Evolutionary conservation across 202 grass and related monocot genomes (phyloP), one percentile per base, ranked within the genome.

Genomic region (Saccharum hybrid): DNA sequence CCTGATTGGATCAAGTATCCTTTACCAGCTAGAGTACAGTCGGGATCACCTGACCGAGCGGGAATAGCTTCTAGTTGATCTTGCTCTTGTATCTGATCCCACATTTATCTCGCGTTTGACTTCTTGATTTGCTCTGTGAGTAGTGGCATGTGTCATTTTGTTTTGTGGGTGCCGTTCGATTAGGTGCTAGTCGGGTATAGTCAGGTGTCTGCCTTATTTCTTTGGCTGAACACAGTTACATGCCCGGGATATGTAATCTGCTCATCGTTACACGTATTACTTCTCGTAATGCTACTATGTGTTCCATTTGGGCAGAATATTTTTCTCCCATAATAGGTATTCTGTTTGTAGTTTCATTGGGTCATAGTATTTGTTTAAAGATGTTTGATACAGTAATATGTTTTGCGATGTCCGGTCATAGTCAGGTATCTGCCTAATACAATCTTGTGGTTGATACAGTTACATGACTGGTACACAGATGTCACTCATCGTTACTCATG

Each of bases 31-130:
- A 87, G 22, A 90, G 41, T 1, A 66, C 6, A 66, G 4, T 8
- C 2, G 75, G 76, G 40, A 90, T 90, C 71, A 38, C 19, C 43
- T 87, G 88, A 87, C 88, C 84, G 84, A 90, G 84, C 56, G 52
- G 37, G 71, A 31, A 84, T 61, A 14, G 10, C 1, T 34, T 71
- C 39, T 45, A 5, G 11, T 87, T 76, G 38, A 66, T 81, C 38
- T 16, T 40, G 76, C 84, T 90, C 88, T 90, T 90, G 88, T 87
- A 90, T 90, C 75, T 87, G 84, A 87, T 84, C 76, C 76, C 38
- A 84, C 81, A 90, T 72, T 76, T 11, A 18, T 59, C 31, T 40
- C 14, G 0, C 2, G 2, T 36, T 30, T 68, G 56, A 28, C 10
- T 74, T 74, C 15, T 49, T 81, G 2, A 2, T 41, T 52, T 8